Evolutionary conservation across 805 yeast genomes (phyloP), one percentile per base, ranked within the genome.

Genomic region (Ogataea neopini): DNA sequence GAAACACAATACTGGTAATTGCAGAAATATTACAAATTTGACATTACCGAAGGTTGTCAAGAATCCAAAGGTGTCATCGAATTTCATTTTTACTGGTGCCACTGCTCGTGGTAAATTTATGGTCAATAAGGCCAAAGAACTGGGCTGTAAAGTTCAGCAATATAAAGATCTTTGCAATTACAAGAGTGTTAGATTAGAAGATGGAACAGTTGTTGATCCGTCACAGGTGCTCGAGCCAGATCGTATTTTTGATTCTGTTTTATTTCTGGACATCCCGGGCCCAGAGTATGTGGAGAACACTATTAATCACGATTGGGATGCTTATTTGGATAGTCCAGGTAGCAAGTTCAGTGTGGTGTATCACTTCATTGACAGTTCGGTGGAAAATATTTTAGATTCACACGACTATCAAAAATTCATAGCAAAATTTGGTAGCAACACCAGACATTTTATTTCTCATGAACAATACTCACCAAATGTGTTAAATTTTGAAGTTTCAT

Each of bases 81-180:
- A 77, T 57, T 91, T 85, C 62, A 73, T 88, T n/a, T 70, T 92
- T 6, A 74, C 80, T 22, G 79, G 88, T 36, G 69, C 77, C 35
- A 81, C 90, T 0, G 71, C 79, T 0, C 72, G 97, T 58, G 98
- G 99, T 0, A 84, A 77, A 59, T 94, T 94, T 60, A 71, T 80
- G 48, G 79, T 79, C 0, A 69, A 72, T 7, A 81, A 75, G 58
- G 97, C 98, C 1, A 69, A 65, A 18, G 78, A 70, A 37, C 67
- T 90, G 17, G 90, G 91, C 0, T 79, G 92, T 7, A 77, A 78
- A 3, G 90, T 94, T 0, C 70, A 75, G 6, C 60, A 75, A 19
- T 88, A 71, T 63, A 78, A 82, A 11, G 61, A 72, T 17, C 72
- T 94, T 41, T 75, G 91, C 9, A 69, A 70, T 5, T 94, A 94